Evolutionary conservation across 345 rosid genomes (phyloP).

Genomic region (Gynandropsis gynandra): DNA sequence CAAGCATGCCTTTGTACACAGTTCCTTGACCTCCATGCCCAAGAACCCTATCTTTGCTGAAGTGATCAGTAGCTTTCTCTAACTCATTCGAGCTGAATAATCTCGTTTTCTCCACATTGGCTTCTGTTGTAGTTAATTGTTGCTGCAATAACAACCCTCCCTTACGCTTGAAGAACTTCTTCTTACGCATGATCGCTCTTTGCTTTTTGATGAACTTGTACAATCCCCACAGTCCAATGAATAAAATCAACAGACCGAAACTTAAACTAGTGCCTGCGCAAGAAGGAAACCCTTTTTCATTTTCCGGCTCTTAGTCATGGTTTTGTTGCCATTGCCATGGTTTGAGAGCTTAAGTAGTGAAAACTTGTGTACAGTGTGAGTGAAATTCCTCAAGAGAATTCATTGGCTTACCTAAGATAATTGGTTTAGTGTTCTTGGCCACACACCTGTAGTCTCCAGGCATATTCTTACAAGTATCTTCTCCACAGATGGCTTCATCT

Average conservation of each 20-base stretch:
- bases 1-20: conserved; percentile 25
- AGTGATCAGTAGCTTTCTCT: conserved; percentile 28
- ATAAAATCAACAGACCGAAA: conserved; percentile 13
- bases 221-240: conserved; percentile 15
- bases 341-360: no score
- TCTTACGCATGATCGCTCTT: neutral
- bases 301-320: no score
- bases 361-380: no score
- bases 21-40: conserved; percentile 35
- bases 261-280: conserved; percentile 22
- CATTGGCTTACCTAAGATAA: no score
- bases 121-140: conserved; percentile 23
- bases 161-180: conserved; percentile 22
- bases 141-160: conserved; percentile 28
- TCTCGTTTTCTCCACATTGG: conserved; percentile 19
- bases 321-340: neutral
- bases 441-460: neutral
- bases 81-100: conserved; percentile 23
- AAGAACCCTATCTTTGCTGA: conserved; percentile 19
- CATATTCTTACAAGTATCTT: neutral
- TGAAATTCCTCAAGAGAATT: no score
- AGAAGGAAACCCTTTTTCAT: neutral
- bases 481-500: no score
- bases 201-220: conserved; percentile 1
- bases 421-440: neutral